These are phyloP conservation scores for Aspergillus ellipticus DNA, from an alignment of 495 filamentous ascomycete species.

Conservation along the genomic window DNA sequence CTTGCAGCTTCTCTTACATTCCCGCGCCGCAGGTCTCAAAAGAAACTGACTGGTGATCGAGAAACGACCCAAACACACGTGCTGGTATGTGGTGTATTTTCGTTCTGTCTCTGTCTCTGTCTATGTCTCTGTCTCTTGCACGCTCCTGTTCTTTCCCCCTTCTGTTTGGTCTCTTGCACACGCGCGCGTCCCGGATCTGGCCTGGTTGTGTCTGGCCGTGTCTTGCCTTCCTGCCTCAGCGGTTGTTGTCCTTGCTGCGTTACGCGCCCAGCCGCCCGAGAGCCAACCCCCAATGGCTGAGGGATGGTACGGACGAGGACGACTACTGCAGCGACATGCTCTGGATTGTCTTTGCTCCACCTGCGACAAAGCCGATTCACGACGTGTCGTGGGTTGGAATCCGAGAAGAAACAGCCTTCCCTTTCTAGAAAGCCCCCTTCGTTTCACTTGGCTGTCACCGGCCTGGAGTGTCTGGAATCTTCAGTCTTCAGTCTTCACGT, in stretches of 20 bases:
- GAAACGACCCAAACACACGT: conserved; percentile 17
- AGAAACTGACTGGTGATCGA: conserved; percentile 14
- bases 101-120: conserved; percentile 8
- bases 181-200: background rate
- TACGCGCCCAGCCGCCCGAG: background rate
- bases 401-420: background rate
- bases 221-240: background rate
- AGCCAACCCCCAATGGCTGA: conserved; percentile 2
- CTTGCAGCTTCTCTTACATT: conserved; percentile 24
- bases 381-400: background rate
- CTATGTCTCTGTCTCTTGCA: conserved; percentile 3
- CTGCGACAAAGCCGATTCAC: background rate
- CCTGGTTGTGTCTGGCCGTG: background rate
- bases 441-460: background rate
- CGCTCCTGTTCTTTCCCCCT: background rate
- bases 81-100: conserved; percentile 18
- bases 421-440: background rate
- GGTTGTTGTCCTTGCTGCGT: conserved; percentile 2
- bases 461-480: too few relatives aligned
- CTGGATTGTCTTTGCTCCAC: background rate
- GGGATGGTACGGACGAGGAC: background rate
- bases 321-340: background rate
- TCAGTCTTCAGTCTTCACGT: too few relatives aligned
- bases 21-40: conserved; percentile 21
- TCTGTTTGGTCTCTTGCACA: background rate